Percentiles rank a stretch among this genome's conserved stretches.
These are phyloP conservation scores for Rehmannia glutinosa DNA, from an alignment of 257 asterid genomes.

Conservation along the genomic window DNA sequence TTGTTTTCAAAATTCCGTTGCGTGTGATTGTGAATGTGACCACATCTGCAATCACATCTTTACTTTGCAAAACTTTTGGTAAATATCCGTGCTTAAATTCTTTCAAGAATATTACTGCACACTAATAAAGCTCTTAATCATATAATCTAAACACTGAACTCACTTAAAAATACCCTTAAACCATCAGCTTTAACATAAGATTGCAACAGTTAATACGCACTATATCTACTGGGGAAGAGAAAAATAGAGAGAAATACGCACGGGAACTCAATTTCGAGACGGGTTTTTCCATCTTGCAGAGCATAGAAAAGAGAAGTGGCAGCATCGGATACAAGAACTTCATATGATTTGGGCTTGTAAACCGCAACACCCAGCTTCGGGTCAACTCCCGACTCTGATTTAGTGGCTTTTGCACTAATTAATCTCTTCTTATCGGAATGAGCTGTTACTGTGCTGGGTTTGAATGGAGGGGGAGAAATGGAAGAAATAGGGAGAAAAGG, in stretches of 20 bases:
- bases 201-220: no score
- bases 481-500: constrained; percentile 19
- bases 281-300: constrained; percentile 69
- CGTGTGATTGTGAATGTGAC: no score
- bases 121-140: no score
- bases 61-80: no score
- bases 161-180: no score
- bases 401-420: constrained; percentile 34
- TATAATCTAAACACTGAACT: no score
- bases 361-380: constrained; percentile 79
- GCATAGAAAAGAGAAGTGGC: constrained; percentile 70
- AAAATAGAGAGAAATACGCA: constrained; percentile 24
- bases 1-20: no score
- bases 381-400: constrained; percentile 41
- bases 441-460: constrained; percentile 4
- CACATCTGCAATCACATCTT: no score
- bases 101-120: no score
- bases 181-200: no score
- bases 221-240: background rate
- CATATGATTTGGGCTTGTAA: constrained; percentile 88
- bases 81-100: no score
- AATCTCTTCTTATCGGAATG: constrained; percentile 36
- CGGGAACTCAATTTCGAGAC: constrained; percentile 96
- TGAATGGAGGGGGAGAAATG: constrained; percentile 4
- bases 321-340: constrained; percentile 83